Evolutionary conservation across 73 alveolate genomes (phyloP).

Genomic region (Stentor roeselii): DNA sequence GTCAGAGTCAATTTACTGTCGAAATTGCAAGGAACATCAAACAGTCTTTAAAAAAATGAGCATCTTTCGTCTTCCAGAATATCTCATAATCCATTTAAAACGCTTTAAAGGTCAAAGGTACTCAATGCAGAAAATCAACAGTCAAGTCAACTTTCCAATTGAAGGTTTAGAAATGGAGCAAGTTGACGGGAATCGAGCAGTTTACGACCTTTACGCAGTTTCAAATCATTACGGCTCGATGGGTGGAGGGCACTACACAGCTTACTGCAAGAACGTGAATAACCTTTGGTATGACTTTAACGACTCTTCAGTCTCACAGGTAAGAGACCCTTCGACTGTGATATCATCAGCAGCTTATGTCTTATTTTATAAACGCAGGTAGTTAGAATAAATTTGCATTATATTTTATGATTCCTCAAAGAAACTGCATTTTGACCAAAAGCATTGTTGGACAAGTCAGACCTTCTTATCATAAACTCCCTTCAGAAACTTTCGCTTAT

Average conservation of each 20-base stretch:
- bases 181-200: conserved; percentile 43
- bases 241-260: conserved; percentile 99
- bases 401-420: no score
- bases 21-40: conserved; percentile 64
- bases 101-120: conserved; percentile 67
- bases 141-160: conserved; percentile 62
- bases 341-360: conserved; percentile 16
- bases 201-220: conserved; percentile 91
- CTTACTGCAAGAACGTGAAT: conserved; percentile 78
- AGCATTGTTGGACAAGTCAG: neutral
- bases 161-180: conserved; percentile 61
- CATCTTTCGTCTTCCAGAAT: conserved; percentile 69
- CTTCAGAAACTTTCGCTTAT: neutral
- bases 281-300: conserved; percentile 85
- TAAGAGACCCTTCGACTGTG: neutral
- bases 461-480: neutral
- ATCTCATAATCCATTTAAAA: conserved; percentile 71
- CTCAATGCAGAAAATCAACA: conserved; percentile 55
- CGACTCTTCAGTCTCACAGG: conserved; percentile 71
- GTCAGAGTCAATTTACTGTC: conserved; percentile 62
- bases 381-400: no score
- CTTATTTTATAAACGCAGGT: conserved; percentile 10
- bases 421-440: neutral
- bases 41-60: conserved; percentile 80
- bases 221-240: conserved; percentile 95